Conservation (phyloP, 176 grass and related monocot genomes). For the Olyra latifolia region DNA sequence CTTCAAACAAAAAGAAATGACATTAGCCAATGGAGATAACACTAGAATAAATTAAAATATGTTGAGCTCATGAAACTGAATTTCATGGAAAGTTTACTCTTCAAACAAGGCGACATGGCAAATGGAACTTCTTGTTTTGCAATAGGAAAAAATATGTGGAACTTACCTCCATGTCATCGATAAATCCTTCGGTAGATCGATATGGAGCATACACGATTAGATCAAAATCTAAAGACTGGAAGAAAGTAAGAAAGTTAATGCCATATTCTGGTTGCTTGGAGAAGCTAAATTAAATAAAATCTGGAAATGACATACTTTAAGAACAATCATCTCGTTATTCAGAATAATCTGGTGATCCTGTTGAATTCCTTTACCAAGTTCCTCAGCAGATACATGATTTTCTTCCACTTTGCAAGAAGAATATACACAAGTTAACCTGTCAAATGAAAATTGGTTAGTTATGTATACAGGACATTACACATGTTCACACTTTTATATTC, state of each 20-base stretch:
- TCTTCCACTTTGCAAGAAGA: constrained; percentile 98
- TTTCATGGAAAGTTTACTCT: neutral
- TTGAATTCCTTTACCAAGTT: constrained; percentile 96
- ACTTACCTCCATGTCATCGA: constrained; percentile 80
- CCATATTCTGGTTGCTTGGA: constrained; percentile 24
- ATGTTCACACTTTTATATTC: neutral
- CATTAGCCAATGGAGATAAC: constrained; percentile 12
- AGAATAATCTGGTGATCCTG: constrained; percentile 94
- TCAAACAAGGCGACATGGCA: constrained; percentile 9
- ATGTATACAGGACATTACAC: neutral
- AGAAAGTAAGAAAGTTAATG: constrained; percentile 34
- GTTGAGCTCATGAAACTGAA: neutral
- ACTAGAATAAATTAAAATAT: neutral
- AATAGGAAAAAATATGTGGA: constrained; percentile 28
- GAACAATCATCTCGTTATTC: constrained; percentile 89
- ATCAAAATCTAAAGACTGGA: constrained; percentile 87
- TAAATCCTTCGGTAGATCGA: constrained; percentile 79
- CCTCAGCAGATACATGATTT: constrained; percentile 98
- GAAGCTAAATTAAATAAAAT: constrained; percentile 18
- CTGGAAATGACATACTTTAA: constrained; percentile 58
- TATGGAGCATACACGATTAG: constrained; percentile 96
- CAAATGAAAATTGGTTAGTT: constrained; percentile 27
- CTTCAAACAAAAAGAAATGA: constrained; percentile 38
- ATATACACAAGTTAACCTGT: constrained; percentile 99
- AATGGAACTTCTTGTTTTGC: neutral